These are phyloP conservation scores for Fraxinus floribunda DNA, from an alignment of 305 asterid species.

Conservation along the genomic window DNA sequence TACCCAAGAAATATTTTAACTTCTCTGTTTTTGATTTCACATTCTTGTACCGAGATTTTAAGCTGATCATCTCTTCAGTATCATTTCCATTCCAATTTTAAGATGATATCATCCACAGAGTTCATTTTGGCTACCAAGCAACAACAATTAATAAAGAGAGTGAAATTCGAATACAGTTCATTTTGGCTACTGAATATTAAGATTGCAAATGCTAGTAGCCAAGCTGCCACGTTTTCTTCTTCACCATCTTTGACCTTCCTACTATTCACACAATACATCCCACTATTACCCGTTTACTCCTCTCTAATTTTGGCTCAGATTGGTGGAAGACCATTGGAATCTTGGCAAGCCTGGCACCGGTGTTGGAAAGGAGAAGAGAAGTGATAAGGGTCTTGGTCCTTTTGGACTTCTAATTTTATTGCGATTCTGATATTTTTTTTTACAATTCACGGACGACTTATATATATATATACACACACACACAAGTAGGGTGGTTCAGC, in stretches of 20 bases:
- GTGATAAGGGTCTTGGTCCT: not conserved
- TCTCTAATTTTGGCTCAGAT: not conserved
- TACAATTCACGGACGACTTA: not conserved
- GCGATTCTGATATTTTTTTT: not conserved
- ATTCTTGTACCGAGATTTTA: not conserved
- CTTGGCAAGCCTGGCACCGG: not conserved
- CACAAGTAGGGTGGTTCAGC: not conserved
- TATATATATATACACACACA: too few relatives aligned
- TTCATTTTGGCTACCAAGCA: not conserved
- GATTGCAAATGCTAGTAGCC: not conserved
- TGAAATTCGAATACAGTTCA: not conserved
- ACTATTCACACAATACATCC: not conserved
- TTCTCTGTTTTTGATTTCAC: not conserved
- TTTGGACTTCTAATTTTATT: not conserved
- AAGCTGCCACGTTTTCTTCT: not conserved
- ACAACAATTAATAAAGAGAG: not conserved
- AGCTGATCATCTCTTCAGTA: not conserved
- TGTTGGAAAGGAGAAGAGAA: not conserved
- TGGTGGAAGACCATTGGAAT: not conserved
- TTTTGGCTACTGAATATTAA: not conserved
- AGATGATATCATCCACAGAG: not conserved
- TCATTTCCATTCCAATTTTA: not conserved
- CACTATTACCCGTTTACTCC: not conserved
- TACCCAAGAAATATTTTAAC: not conserved
- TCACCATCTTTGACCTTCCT: not conserved